Percentiles rank a stretch among this genome's conserved stretches.
phyloP scores from a whole-genome alignment of 176 grass and related monocot genomes.

The Oryza rufipogon region DNA sequence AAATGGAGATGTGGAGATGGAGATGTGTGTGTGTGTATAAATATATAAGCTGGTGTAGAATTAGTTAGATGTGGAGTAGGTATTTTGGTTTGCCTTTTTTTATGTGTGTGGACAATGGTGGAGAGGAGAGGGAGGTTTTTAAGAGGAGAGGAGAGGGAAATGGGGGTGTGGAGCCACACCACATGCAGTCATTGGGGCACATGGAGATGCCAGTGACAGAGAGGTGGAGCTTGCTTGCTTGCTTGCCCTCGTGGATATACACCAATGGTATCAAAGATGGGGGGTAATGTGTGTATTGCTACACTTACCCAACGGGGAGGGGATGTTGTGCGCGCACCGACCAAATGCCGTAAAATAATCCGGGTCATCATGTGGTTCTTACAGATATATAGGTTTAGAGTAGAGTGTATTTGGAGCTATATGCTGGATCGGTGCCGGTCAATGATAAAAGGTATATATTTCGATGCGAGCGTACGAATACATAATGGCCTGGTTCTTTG shows the following conservation, averaged over 20 bases:
- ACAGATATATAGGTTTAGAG: neutral
- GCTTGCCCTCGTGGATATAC: neutral
- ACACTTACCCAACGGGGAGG: neutral
- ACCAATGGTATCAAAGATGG: neutral
- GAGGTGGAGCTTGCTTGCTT: constrained; percentile 15
- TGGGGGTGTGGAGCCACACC: constrained; percentile 26
- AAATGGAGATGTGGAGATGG: neutral
- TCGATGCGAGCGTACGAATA: too few relatives aligned
- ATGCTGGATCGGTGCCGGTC: neutral
- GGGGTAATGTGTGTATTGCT: neutral
- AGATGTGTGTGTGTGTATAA: neutral
- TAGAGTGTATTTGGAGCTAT: neutral
- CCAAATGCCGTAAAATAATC: neutral
- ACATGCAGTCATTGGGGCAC: constrained; percentile 53
- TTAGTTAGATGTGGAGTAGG: constrained; percentile 32
- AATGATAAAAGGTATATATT: neutral
- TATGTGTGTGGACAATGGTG: neutral
- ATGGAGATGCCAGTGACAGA: constrained; percentile 56
- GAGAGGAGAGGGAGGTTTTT: constrained; percentile 29
- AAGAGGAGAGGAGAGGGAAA: constrained; percentile 3
- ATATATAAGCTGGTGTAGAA: neutral
- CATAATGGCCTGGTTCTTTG: too few relatives aligned
- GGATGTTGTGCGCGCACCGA: neutral
- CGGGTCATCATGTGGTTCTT: neutral
- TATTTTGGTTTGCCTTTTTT: constrained; percentile 13